Evolutionary conservation across 306 rosid genomes (phyloP), one percentile per base, ranked within the genome.

Genomic region (Lathyrus sativus): DNA sequence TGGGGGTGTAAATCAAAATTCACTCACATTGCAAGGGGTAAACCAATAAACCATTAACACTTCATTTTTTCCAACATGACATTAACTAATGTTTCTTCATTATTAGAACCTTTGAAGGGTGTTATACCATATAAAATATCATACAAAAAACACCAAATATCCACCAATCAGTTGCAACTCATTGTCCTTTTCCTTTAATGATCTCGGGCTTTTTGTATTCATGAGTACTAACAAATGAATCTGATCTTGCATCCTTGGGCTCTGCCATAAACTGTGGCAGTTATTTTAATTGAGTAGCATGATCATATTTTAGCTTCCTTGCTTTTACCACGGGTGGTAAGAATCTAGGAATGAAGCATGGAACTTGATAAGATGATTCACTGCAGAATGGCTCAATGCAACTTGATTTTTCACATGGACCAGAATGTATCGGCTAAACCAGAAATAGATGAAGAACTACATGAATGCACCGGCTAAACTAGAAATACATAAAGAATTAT

Each of bases 131-230:
- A 90, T 45, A 90, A 73, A 67, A 90, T 90, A 78, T 90, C 96
- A 37, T 88, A 90, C 13, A 90, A 56, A 90, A 90, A 62, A 90
- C 82, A 15, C 96, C 96, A 67, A 88, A 84, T 1, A 95, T 90
- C 96, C 96, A 87, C 96, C 96, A 90, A 78, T 90, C 96, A 66
- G 87, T 95, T 5, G 96, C 96, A 37, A 91, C 95, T 38, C 96
- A 95, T n/a, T 90, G 96, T 35, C 96, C 96, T 54, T 86, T 88
- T 43, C 91, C 96, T 86, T 85, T 84, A 83, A 90, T 90, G 62
- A 90, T 86, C 90, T 90, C 96, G 0, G 96, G 95, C 4, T 95
- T 95, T 62, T 87, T 68, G 88, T 90, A 90, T 83, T 90, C 96
- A 8, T 90, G 96, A 51, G 95, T 90, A 72, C 96, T 95, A 0